Evolutionary conservation across 805 yeast species (phyloP).

Genomic region (Barnettozyma californica): DNA sequence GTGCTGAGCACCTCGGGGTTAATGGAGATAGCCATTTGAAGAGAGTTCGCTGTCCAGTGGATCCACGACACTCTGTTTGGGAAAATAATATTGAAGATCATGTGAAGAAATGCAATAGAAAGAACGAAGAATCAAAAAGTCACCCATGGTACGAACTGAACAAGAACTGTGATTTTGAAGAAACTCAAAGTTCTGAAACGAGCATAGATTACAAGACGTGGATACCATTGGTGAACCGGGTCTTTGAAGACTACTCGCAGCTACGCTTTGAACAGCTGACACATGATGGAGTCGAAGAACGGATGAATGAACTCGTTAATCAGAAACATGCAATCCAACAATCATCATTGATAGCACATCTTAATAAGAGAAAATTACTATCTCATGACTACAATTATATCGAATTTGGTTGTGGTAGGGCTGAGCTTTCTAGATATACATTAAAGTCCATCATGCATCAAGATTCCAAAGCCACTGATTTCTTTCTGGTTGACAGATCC

Average conservation of each 20-base stretch:
- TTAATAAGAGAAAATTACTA: conserved; percentile 40
- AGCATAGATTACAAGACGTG: conserved; percentile 23
- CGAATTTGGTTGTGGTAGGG: conserved; percentile 92
- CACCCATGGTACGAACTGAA: conserved; percentile 46
- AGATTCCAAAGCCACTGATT: conserved; percentile 27
- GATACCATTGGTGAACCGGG: conserved; percentile 32
- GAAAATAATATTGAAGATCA: conserved; percentile 50
- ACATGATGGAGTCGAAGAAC: conserved; percentile 23
- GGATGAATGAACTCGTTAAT: conserved; percentile 38
- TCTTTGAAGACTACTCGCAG: conserved; percentile 32
- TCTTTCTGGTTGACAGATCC: conserved; percentile 69
- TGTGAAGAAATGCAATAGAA: conserved; percentile 52
- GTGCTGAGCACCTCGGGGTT: conserved; percentile 54
- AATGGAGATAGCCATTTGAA: conserved; percentile 19
- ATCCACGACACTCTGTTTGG: conserved; percentile 72
- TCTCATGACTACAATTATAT: conserved; percentile 35
- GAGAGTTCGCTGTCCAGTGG: conserved; percentile 72
- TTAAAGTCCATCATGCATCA: conserved; percentile 27
- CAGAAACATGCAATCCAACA: conserved; percentile 82
- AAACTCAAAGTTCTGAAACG: conserved; percentile 9
- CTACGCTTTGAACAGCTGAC: conserved; percentile 23
- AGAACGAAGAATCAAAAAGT: conserved; percentile 26
- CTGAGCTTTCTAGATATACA: conserved; percentile 69
- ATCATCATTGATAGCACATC: conserved; percentile 68
- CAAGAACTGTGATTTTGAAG: conserved; percentile 31